Conservation (phyloP, 2,329 filamentous ascomycete genomes). For the Pestalotiopsis sp. region DNA sequence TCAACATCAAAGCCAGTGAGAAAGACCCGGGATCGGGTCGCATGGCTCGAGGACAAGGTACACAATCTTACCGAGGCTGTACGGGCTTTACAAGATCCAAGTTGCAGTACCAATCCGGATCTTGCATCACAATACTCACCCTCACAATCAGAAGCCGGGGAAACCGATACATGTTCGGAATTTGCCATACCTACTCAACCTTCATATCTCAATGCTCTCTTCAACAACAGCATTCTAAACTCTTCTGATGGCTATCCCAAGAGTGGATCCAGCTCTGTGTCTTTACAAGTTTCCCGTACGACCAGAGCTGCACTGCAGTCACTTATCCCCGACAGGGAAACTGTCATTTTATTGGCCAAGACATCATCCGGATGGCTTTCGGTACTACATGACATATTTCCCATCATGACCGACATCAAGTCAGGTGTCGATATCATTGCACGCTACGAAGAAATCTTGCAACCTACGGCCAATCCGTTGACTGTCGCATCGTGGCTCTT, state of each 20-base stretch:
- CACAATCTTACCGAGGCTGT: neutral
- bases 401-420: neutral
- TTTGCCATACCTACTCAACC: neutral
- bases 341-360: neutral
- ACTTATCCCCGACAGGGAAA: neutral
- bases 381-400: neutral
- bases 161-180: neutral
- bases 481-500: neutral
- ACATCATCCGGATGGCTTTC: neutral
- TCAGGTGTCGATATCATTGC: neutral
- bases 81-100: neutral
- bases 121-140: neutral
- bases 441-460: neutral
- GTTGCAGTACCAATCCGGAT: neutral
- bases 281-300: neutral
- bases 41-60: neutral
- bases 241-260: neutral
- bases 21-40: neutral
- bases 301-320: neutral
- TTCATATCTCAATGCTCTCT: neutral
- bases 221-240: neutral
- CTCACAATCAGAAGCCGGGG: neutral
- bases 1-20: neutral
- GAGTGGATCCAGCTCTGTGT: neutral
- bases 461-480: neutral